Base-by-base conservation (phyloP, 768 basidiomycete genomes). In the Phaeotremella skinneri region DNA sequence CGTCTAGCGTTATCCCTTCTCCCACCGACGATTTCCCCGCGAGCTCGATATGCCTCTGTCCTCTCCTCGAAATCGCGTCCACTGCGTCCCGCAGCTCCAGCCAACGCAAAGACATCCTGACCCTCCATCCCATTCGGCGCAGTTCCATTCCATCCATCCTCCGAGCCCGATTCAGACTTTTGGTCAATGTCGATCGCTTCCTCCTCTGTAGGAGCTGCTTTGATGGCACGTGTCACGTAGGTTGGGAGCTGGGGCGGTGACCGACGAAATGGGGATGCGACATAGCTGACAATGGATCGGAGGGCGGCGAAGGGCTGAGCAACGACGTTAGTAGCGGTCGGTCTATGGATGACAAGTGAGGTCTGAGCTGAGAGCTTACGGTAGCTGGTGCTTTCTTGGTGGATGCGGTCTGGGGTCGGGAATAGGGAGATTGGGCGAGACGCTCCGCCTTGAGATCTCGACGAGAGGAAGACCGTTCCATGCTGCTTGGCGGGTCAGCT, bases 131-230 rank as follows among this genome's bases (percentile, higher is more conserved):
- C 45, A 4, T 31, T 37, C 0, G 68, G 64, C 4, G 64, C 50
- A 27, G 55, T 49, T 4, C 71, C 71, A 31, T 65, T 62, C 71
- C 71, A 73, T 25, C 55, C 53, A 43, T 73, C 71, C 30, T 73
- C 71, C 55, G 68, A 68, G 1, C 71, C 71, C 21, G 71, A 73
- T 31, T 68, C 66, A 0, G 69, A 70, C 26, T 52, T 58, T n/a
- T 56, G 54, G 20, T 63, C 62, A 26, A 43, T 26, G 25, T 55
- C 54, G 14, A 55, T 47, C 27, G n/a, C 43, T 13, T 39, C 50
- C 1, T 14, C 17, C 9, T 34, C 34, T 23, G 25, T 45, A 17
- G 42, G 5, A 2, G 34, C 48, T n/a, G 14, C 39, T 13, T 30
- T 50, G 3, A 66, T 16, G 43, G 65, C 64, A 13, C 27, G 6